Percentiles rank a stretch among this genome's conserved stretches.
phyloP scores from a whole-genome alignment of 2,329 filamentous ascomycete genomes.

The Monosporascus sp. region DNA sequence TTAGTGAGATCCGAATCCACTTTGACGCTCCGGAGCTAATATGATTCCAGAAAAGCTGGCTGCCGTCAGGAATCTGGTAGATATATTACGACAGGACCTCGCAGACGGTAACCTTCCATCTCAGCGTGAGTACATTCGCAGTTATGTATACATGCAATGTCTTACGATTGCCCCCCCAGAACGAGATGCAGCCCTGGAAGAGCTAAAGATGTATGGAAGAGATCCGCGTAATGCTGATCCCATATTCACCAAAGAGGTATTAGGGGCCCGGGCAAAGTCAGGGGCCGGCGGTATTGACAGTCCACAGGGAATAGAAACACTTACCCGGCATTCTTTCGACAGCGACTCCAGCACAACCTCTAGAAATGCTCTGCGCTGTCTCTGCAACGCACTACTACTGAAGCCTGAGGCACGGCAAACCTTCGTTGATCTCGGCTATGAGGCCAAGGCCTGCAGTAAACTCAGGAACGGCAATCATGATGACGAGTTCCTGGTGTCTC shows the following conservation, averaged over 20 bases:
- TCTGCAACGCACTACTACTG: constrained; percentile 80
- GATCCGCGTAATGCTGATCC: constrained; percentile 68
- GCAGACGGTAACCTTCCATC: constrained; percentile 52
- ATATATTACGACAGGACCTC: constrained; percentile 58
- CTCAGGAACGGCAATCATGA: constrained; percentile 72
- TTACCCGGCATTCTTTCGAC: constrained; percentile 71
- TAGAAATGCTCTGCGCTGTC: constrained; percentile 71
- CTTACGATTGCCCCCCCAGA: constrained; percentile 40
- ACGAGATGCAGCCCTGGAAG: constrained; percentile 54
- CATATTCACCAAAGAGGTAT: constrained; percentile 76
- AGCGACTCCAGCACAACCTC: constrained; percentile 58
- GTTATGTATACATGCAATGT: background rate
- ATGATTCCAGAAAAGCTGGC: constrained; percentile 55
- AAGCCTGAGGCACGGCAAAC: constrained; percentile 63
- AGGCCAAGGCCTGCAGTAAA: constrained; percentile 61
- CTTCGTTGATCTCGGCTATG: constrained; percentile 67
- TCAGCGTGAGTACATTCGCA: constrained; percentile 46
- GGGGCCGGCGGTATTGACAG: constrained; percentile 10
- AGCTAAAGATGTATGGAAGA: constrained; percentile 76
- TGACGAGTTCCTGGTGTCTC: constrained; percentile 79
- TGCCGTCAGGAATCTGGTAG: constrained; percentile 61
- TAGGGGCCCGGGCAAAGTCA: background rate
- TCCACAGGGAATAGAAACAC: constrained; percentile 65
- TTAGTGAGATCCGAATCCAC: constrained; percentile 22
- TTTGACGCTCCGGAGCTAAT: constrained; percentile 6